Conservation (phyloP, 345 rosid species). For the Hibiscus mutabilis region DNA sequence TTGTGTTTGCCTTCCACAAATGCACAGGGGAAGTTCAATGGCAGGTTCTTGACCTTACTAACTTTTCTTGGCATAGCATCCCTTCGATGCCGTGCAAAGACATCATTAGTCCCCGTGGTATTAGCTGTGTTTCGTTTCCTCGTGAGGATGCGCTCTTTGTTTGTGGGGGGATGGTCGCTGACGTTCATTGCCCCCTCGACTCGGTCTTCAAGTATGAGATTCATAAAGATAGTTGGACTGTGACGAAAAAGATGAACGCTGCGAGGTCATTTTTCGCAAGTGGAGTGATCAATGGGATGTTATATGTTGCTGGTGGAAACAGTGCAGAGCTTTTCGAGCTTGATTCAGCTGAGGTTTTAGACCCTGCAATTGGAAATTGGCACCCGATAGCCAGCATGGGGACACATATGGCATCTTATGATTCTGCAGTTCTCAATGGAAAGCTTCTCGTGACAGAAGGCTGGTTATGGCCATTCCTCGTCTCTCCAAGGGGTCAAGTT, state of each 20-base stretch:
- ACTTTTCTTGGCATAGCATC: constrained; percentile 72
- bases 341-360: constrained; percentile 65
- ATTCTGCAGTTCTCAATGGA: constrained; percentile 71
- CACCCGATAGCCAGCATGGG: constrained; percentile 55
- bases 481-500: constrained; percentile 80
- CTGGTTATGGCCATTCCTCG: constrained; percentile 89
- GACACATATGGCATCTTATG: constrained; percentile 73
- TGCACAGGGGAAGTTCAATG: constrained; percentile 74
- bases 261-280: constrained; percentile 76
- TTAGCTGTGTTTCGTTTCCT: constrained; percentile 60
- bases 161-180: constrained; percentile 65
- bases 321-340: constrained; percentile 63
- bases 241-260: constrained; percentile 50
- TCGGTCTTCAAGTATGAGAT: constrained; percentile 74
- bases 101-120: constrained; percentile 71
- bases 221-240: constrained; percentile 75
- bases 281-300: constrained; percentile 61
- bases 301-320: constrained; percentile 89
- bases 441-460: constrained; percentile 85
- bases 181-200: constrained; percentile 74
- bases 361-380: constrained; percentile 64
- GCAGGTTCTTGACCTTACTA: constrained; percentile 70
- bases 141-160: constrained; percentile 57
- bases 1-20: constrained; percentile 63
- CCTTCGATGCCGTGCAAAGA: constrained; percentile 83